Percentiles rank a stretch among this genome's conserved stretches.
Evolutionary conservation across 257 asterid species (phyloP).

Genomic region (Ocimum tenuiflorum): DNA sequence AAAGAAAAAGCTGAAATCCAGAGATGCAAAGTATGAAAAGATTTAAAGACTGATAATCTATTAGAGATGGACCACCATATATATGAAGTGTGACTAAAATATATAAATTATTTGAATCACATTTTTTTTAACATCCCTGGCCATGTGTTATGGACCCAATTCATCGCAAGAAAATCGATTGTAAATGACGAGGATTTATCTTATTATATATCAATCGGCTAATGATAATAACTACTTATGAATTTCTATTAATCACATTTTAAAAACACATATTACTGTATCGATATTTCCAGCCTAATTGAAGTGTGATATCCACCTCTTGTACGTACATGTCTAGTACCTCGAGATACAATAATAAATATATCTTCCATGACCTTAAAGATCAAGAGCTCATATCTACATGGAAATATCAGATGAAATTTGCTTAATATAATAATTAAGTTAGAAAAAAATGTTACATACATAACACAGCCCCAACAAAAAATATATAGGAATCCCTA

Average conservation of each 20-base stretch:
- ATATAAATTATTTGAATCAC: slow-evolving; percentile 8
- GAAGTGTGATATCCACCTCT: too few relatives aligned
- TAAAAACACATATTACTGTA: not conserved
- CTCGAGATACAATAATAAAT: too few relatives aligned
- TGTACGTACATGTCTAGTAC: too few relatives aligned
- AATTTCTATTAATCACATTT: not conserved
- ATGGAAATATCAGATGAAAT: too few relatives aligned
- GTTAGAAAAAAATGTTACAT: too few relatives aligned
- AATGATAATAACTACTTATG: not conserved
- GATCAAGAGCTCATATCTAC: too few relatives aligned
- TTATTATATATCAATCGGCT: not conserved
- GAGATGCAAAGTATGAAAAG: slow-evolving; percentile 23
- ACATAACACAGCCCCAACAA: too few relatives aligned
- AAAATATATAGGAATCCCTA: too few relatives aligned
- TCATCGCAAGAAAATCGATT: not conserved
- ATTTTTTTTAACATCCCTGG: slow-evolving; percentile 7
- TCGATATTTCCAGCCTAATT: too few relatives aligned
- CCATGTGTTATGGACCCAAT: slow-evolving; percentile 22
- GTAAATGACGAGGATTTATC: not conserved
- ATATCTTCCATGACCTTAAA: too few relatives aligned
- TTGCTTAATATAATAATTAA: too few relatives aligned
- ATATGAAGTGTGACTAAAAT: too few relatives aligned
- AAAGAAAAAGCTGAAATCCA: slow-evolving; percentile 26
- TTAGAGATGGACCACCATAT: slow-evolving; percentile 15
- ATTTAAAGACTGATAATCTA: not conserved